Percentiles rank a stretch among this genome's conserved stretches.
phyloP scores from a whole-genome alignment of 2,329 filamentous ascomycete species.

The Sarocladium strictum region DNA sequence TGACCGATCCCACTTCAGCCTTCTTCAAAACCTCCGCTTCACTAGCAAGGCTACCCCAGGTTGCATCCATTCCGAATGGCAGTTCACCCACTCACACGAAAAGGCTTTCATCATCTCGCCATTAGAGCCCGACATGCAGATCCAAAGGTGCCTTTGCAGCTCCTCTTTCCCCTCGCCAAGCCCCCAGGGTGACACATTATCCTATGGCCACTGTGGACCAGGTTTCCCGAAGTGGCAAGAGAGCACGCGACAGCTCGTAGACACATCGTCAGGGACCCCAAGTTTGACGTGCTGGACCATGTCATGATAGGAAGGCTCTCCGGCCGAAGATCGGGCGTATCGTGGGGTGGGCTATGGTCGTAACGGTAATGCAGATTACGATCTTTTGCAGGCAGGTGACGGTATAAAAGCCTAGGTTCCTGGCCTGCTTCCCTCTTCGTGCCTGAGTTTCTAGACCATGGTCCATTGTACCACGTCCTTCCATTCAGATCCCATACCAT shows the following conservation, averaged over 20 bases:
- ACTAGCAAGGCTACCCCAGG: neutral
- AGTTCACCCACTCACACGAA: neutral
- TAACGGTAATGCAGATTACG: neutral
- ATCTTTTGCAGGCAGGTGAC: neutral
- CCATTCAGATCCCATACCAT: no score
- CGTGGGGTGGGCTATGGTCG: neutral
- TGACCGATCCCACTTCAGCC: neutral
- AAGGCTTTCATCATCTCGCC: neutral
- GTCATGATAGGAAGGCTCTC: neutral
- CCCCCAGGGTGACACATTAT: neutral
- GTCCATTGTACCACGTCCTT: neutral
- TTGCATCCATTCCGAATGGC: neutral
- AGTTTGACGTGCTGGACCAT: neutral
- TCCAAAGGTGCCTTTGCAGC: neutral
- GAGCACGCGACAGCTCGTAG: conserved; percentile 5
- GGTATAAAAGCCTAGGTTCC: no score
- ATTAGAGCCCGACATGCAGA: neutral
- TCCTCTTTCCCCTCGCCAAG: neutral
- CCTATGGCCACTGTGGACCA: neutral
- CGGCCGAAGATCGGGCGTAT: conserved; percentile 3
- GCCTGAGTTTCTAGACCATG: neutral
- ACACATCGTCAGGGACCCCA: neutral
- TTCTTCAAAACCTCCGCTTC: neutral
- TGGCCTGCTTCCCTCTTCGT: neutral
- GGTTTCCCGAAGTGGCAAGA: conserved; percentile 1